Base-by-base conservation (phyloP, 2,329 filamentous ascomycete species). In the Parascedosporium putredinis region DNA sequence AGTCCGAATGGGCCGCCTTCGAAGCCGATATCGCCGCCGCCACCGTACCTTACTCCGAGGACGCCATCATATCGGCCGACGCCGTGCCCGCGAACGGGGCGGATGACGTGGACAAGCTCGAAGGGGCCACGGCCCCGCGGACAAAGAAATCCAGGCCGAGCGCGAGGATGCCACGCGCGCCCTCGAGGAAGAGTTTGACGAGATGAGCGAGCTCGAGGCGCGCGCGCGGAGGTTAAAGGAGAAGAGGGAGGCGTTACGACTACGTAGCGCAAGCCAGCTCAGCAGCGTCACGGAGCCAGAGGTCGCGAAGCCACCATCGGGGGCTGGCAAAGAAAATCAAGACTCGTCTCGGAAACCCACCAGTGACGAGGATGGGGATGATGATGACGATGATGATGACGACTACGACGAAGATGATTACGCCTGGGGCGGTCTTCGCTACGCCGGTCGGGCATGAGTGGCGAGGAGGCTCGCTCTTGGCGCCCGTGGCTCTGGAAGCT, bases 1-100 rank as follows among this genome's bases (percentile, higher is more conserved):
- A 95, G 59, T 79, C 83, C 49, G 86, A 93, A 65, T 93, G 86
- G 86, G 84, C 86, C 2, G 86, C 87, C 7, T 94, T 95, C 61
- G 84, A 95, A 62, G 85, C 86, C 2, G 87, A 95, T 49, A 81
- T 95, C 50, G 84, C 81, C 16, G 67, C 69, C 25, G 61, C 69
- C 22, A 57, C 62, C 24, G 60, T 59, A 2, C 58, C 67, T 2
- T 65, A 65, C 53, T 58, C 62, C 20, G 60, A 65, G 38, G 72
- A 76, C 51, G 81, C 78, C 5, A 78, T 81, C 2, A 87, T 88
- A 55, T 81, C 76, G 2, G 84, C 84, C 0, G 80, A 83, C 0
- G 83, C 83, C 2, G 70, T 88, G 60, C 78, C 79, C 2, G 75
- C 79, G 0, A 78, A 78, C 4, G 77, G 88, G 57, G 56, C 84